Evolutionary conservation across 2,329 filamentous ascomycete species (phyloP), one percentile per base, ranked within the genome.

Genomic region (Penicillium nordicum): DNA sequence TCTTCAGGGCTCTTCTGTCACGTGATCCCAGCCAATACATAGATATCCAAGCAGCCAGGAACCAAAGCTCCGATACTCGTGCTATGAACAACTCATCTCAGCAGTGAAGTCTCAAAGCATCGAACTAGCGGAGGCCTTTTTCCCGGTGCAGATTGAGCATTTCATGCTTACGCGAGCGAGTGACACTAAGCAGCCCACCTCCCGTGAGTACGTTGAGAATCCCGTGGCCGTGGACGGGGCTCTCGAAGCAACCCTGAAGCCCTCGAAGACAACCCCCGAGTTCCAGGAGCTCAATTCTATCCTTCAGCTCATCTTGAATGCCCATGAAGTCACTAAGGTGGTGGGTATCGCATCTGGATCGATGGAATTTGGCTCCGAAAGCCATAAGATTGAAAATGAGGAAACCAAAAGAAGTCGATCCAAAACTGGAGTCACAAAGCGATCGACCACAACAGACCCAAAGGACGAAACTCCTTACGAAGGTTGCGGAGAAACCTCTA

Each of bases 101-200:
- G 12, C n/a, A 6, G n/a, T 32, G 4, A 1, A 21, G 4, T 5
- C 3, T 5, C 6, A 1, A 18, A 3, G 3, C 0, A 21, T 21
- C 9, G 3, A 4, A 11, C 12, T 25, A 3, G 18, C 11, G 1
- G 18, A 47, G 18, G 18, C 30, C 2, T 47, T 36, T 18, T 47
- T 23, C 2, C 44, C 44, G 1, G 7, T 47, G 44, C 44, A 47
- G 10, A 47, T 47, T 25, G 30, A 47, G 12, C 18, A 47, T 12
- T n/a, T n/a, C 3, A 25, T 25, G 18, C 30, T 36, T n/a, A 8
- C 5, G 1, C 29, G 18, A 5, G 30, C 44, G 8, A 36, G 18
- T 4, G 30, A 47, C 5, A 36, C 44, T 8, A 34, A n/a, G 30
- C 12, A 16, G 2, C 30, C 30, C 12, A 9, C 25, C 5, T 10